These are phyloP conservation scores for Ceratobasidium sp. DNA, from an alignment of 1,284 basidiomycete species.

Conservation along the genomic window DNA sequence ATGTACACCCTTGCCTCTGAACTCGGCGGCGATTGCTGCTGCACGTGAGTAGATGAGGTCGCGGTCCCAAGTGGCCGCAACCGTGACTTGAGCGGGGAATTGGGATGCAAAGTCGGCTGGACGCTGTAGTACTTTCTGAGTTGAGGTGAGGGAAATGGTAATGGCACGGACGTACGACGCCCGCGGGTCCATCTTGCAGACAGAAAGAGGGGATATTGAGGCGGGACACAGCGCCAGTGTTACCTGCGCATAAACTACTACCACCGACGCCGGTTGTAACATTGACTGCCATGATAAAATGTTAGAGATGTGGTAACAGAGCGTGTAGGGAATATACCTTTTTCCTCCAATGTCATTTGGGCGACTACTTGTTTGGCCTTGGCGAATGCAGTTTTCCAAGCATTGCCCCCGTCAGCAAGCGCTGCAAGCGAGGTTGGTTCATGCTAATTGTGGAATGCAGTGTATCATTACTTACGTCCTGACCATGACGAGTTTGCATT, in stretches of 20 bases:
- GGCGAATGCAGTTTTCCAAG: conserved; percentile 26
- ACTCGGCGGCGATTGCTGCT: conserved; percentile 41
- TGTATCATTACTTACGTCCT: not conserved
- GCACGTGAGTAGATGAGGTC: conserved; percentile 38
- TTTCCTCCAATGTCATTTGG: conserved; percentile 35
- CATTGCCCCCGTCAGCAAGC: conserved; percentile 17
- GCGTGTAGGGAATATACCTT: not conserved
- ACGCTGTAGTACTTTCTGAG: conserved; percentile 62
- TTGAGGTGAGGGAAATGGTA: conserved; percentile 44
- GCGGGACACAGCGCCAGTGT: conserved; percentile 46
- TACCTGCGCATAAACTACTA: conserved; percentile 43
- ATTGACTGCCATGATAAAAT: conserved; percentile 1
- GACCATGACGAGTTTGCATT: not conserved
- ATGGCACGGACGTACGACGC: conserved; percentile 48
- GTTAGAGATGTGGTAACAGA: not conserved
- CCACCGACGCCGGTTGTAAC: conserved; percentile 24
- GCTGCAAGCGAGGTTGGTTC: not conserved
- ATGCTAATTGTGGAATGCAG: not conserved
- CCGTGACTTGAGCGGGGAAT: conserved; percentile 55
- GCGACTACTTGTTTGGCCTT: conserved; percentile 22
- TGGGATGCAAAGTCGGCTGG: conserved; percentile 24
- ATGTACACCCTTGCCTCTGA: conserved; percentile 42
- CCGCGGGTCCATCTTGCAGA: conserved; percentile 62
- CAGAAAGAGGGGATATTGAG: conserved; percentile 67
- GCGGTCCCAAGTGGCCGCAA: conserved; percentile 55